A percentile compares a stretch with the other conserved stretches of the same genome.
Evolutionary conservation across 1,284 basidiomycete genomes (phyloP).

Genomic region (Ustilago xerochloae): DNA sequence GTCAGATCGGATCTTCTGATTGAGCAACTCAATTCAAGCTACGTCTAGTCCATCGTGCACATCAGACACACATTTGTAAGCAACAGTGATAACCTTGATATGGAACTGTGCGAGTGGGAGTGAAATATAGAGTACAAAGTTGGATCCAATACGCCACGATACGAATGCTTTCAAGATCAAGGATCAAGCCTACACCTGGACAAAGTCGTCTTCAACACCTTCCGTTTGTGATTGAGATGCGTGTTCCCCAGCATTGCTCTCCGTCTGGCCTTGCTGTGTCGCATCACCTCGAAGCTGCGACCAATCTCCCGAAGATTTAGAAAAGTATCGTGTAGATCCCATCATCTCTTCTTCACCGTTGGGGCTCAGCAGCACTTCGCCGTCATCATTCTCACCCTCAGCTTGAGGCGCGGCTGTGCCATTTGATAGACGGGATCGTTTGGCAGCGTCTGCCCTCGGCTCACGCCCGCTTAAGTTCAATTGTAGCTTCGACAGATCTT

Average conservation of each 20-base stretch:
- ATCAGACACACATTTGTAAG: no score
- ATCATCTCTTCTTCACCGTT: slow-evolving; percentile 33
- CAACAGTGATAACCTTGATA: no score
- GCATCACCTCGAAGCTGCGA: slow-evolving; percentile 22
- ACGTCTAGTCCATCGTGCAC: no score
- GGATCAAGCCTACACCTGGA: slow-evolving; percentile 21
- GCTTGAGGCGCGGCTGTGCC: slow-evolving; percentile 5
- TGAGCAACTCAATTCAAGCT: no score
- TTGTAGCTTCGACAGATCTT: slow-evolving; percentile 25
- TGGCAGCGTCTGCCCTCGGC: background rate
- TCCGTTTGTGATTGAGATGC: slow-evolving; percentile 1
- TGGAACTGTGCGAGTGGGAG: no score
- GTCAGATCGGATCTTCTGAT: no score
- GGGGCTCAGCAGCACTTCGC: slow-evolving; percentile 19
- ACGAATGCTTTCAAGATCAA: no score
- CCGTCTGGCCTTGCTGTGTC: background rate
- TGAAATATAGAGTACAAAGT: no score
- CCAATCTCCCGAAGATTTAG: slow-evolving; percentile 45
- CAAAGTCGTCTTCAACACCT: slow-evolving; percentile 36
- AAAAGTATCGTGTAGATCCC: slow-evolving; percentile 4
- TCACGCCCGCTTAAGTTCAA: slow-evolving; percentile 8
- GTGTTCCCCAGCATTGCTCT: background rate
- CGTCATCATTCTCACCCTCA: slow-evolving; percentile 2
- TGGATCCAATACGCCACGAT: no score
- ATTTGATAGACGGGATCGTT: slow-evolving; percentile 30